Evolutionary conservation across 1,284 basidiomycete species (phyloP).

Genomic region (Ceratobasidium sp.): DNA sequence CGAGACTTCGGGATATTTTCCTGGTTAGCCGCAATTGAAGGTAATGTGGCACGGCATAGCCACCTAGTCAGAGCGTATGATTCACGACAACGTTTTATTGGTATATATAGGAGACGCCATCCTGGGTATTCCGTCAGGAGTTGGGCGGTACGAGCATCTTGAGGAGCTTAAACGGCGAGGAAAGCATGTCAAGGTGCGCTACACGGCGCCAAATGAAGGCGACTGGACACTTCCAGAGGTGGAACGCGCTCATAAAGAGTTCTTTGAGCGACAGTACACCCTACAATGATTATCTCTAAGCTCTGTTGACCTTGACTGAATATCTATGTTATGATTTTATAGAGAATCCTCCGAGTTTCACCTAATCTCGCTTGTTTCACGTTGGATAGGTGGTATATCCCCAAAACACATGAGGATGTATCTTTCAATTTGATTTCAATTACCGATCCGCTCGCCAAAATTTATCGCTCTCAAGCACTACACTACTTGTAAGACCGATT

Average conservation of each 20-base stretch:
- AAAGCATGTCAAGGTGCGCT: slow-evolving; percentile 13
- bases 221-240: slow-evolving; percentile 19
- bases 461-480: background rate
- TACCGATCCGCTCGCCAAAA: background rate
- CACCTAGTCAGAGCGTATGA: no score
- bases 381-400: no score
- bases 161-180: slow-evolving; percentile 32
- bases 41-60: background rate
- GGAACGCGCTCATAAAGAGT: slow-evolving; percentile 34
- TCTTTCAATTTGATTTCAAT: background rate
- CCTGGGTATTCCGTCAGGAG: slow-evolving; percentile 10
- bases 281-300: background rate
- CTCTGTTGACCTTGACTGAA: no score
- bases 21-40: slow-evolving; percentile 38
- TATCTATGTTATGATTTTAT: no score
- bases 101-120: slow-evolving; percentile 15
- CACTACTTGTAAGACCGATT: background rate
- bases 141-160: slow-evolving; percentile 28
- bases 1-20: slow-evolving; percentile 40
- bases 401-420: no score
- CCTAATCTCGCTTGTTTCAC: no score
- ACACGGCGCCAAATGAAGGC: slow-evolving; percentile 18
- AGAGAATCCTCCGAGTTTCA: no score
- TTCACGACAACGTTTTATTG: no score
- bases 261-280: slow-evolving; percentile 33